Conservation (phyloP, 2,329 filamentous ascomycete genomes). For the Thelonectria rubi region DNA sequence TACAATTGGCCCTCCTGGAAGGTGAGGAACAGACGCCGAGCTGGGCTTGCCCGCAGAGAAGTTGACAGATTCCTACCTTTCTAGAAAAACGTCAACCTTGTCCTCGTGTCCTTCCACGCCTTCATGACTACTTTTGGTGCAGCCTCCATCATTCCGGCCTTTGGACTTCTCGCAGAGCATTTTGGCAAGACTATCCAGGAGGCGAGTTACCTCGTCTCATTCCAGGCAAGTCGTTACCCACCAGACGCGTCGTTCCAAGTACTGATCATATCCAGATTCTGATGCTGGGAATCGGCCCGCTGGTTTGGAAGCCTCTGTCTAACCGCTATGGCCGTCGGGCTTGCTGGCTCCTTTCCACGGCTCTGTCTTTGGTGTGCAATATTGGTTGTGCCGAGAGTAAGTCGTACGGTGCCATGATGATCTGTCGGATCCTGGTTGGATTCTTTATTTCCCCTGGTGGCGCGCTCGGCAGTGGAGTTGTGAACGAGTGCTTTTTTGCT, state of each 20-base stretch:
- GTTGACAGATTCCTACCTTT: background rate
- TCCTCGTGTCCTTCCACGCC: background rate
- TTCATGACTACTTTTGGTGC: conserved; percentile 3
- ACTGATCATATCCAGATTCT: background rate
- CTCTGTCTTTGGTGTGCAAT: background rate
- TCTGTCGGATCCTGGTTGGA: background rate
- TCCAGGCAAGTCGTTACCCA: background rate
- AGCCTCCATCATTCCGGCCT: background rate
- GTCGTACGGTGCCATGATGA: conserved; percentile 1
- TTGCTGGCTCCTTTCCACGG: background rate
- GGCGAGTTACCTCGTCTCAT: background rate
- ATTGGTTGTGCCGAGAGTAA: background rate
- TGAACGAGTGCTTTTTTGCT: conserved; percentile 2
- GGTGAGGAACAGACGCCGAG: background rate
- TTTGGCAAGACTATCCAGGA: background rate
- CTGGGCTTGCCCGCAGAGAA: background rate
- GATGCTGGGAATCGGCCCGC: background rate
- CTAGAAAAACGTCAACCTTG: conserved; percentile 1
- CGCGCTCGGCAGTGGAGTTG: background rate
- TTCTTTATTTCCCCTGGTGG: background rate
- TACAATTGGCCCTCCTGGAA: conserved; percentile 2
- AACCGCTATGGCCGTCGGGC: background rate
- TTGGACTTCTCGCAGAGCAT: background rate
- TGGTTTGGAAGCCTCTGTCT: background rate
- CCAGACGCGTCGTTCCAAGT: background rate